phyloP scores from a whole-genome alignment of 257 asterid species.

The Solanum infundibuliforme region DNA sequence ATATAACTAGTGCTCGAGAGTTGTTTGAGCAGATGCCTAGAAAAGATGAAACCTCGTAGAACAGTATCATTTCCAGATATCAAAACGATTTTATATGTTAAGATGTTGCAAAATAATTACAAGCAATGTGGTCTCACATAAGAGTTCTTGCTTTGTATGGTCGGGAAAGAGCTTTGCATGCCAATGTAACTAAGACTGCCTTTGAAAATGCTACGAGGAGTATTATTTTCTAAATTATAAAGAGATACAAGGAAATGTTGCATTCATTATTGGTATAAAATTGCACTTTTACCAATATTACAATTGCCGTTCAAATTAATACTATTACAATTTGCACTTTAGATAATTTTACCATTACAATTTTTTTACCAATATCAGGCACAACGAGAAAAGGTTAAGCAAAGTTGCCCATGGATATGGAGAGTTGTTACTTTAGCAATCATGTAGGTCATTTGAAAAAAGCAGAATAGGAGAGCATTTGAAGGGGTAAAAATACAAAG shows the following conservation, averaged over 20 bases:
- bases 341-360: too few species aligned
- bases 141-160: conserved; percentile 25
- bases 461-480: not conserved
- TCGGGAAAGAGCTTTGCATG: conserved; percentile 40
- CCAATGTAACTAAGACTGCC: conserved; percentile 30
- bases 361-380: too few species aligned
- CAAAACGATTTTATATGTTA: conserved; percentile 30
- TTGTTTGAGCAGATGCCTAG: conserved; percentile 44
- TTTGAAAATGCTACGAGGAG: conserved; percentile 14
- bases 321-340: too few species aligned
- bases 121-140: conserved; percentile 26
- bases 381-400: too few species aligned
- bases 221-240: too few species aligned
- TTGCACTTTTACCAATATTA: too few species aligned
- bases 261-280: too few species aligned
- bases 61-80: conserved; percentile 39
- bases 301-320: too few species aligned
- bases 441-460: not conserved
- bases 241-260: too few species aligned
- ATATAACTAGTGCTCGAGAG: conserved; percentile 19
- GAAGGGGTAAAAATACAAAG: not conserved
- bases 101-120: conserved; percentile 30
- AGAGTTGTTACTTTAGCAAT: not conserved
- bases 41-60: conserved; percentile 24
- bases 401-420: too few species aligned